These are phyloP conservation scores for Cryptococcus maquisensis DNA, from an alignment of 1,284 basidiomycete genomes.

Conservation along the genomic window DNA sequence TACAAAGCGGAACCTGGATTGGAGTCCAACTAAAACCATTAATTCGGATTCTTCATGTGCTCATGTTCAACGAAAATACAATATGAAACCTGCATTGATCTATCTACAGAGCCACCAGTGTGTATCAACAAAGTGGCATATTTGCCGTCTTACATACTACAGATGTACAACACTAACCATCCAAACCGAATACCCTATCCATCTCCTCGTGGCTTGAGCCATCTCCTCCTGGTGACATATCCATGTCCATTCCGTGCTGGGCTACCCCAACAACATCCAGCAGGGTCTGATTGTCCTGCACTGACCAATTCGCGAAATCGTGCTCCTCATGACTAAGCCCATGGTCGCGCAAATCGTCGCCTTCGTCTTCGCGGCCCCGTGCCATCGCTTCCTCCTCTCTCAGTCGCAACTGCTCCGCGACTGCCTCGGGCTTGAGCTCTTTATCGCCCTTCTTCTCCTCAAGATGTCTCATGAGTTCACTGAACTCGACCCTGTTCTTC, in stretches of 20 bases:
- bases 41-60: too few relatives aligned
- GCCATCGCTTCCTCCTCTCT: background rate
- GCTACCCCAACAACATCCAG: conserved; percentile 32
- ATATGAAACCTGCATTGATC: too few relatives aligned
- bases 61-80: too few relatives aligned
- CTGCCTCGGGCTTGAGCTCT: background rate
- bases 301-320: conserved; percentile 27
- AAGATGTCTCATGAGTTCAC: conserved; percentile 25
- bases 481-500: conserved; percentile 37
- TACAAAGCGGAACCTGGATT: too few relatives aligned
- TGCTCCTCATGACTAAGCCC: conserved; percentile 5
- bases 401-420: background rate
- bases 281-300: conserved; percentile 31
- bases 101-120: too few relatives aligned
- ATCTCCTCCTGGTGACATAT: conserved; percentile 2
- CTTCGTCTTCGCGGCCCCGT: background rate
- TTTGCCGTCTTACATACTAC: too few relatives aligned
- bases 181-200: conserved; percentile 24
- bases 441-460: conserved; percentile 10
- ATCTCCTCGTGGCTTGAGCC: conserved; percentile 18
- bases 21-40: too few relatives aligned
- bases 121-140: too few relatives aligned
- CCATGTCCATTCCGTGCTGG: conserved; percentile 9
- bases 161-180: background rate
- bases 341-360: background rate